A percentile compares a stretch with the other conserved stretches of the same genome.
phyloP scores from a whole-genome alignment of 495 filamentous ascomycete species.

The Trypethelium eluteriae region DNA sequence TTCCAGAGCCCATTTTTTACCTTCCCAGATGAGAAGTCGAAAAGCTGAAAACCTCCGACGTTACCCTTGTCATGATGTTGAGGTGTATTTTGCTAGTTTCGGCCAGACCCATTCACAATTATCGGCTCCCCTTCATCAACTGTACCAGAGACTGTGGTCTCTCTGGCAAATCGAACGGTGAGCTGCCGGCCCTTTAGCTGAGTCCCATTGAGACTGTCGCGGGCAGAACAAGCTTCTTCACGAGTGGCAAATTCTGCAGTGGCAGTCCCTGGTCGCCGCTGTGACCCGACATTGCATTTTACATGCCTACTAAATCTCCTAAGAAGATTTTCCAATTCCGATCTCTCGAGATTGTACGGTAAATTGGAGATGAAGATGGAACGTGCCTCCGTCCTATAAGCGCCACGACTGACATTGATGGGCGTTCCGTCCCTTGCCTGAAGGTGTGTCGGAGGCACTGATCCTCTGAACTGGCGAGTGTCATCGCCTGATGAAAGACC shows the following conservation, averaged over 20 bases:
- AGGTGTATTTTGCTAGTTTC: neutral
- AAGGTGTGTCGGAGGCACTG: constrained; percentile 20
- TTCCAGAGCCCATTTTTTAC: neutral
- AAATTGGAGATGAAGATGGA: constrained; percentile 32
- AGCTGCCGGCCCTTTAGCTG: neutral
- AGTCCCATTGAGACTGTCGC: neutral
- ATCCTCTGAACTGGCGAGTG: neutral
- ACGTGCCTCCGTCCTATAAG: constrained; percentile 27
- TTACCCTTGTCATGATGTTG: neutral
- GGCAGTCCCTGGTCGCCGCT: neutral
- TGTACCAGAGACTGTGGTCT: neutral
- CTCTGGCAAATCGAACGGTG: neutral
- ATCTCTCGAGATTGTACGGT: constrained; percentile 16
- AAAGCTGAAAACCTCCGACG: neutral
- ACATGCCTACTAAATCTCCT: neutral
- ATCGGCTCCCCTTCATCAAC: neutral
- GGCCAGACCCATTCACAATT: constrained; percentile 2
- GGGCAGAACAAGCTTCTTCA: neutral
- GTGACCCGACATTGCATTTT: neutral
- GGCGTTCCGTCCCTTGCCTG: constrained; percentile 22
- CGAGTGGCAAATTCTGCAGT: neutral
- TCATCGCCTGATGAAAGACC: neutral
- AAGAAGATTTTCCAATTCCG: neutral
- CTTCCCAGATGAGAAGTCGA: neutral
- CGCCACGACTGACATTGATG: constrained; percentile 28